Evolutionary conservation across 192 early-diverging fungal species (phyloP), one percentile per base, ranked within the genome.

Genomic region (Rhizophagus sp.): DNA sequence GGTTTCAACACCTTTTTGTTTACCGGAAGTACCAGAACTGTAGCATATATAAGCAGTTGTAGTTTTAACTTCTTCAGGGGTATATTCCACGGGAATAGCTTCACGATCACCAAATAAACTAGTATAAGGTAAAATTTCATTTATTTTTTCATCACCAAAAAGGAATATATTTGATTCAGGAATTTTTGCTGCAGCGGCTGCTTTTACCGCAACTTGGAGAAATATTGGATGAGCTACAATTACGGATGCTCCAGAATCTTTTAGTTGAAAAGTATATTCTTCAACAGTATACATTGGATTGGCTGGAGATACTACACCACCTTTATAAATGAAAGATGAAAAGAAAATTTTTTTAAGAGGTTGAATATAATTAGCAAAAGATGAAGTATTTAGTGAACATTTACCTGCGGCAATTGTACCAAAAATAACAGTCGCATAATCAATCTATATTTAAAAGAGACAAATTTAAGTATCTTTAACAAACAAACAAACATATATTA

Each of bases 1-100:
- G 3, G 94, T 90, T 69, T 89, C 86, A 19, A 98, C 96, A 81
- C 95, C 95, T 81, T 98, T 98, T 41, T 93, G 91, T 63, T 81
- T 87, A 17, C 94, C 91, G 2, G 88, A 88, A 22, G 90, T 91
- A 9, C 88, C 90, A 25, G 88, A 90, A 30, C 88, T 90, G 82
- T 93, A 95, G 81, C 91, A 93, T 24, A 94, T 82, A 73, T 90
- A 90, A 10, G 92, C 92, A 10, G 78, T 82, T 0, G 79, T 73
- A 0, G 81, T 77, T 22, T 75, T 75, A 27, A 79, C 50, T 62
- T 86, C 81, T 75, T 86, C 72, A 17, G 41, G 52, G 3, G 68
- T 71, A 33, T 74, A 79, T 36, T 82, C 70, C 15, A 78, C 62
- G 24, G 82, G 81, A 3, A 77, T 73, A n/a, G 76, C 81, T 17